Evolutionary conservation across 176 grass and related monocot genomes (phyloP).

Genomic region (Secale cereale): DNA sequence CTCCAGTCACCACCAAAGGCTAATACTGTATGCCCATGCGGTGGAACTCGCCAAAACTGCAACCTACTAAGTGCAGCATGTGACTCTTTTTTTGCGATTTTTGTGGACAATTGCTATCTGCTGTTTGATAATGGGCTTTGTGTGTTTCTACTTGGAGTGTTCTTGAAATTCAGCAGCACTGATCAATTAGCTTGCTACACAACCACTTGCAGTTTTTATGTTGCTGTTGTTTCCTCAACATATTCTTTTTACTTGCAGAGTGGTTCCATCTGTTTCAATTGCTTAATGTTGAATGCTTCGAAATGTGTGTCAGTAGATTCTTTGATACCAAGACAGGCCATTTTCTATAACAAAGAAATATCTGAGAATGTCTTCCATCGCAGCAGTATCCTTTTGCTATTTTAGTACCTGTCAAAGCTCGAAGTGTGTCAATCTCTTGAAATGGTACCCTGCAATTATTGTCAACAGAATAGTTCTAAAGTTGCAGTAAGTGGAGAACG

Average conservation of each 20-base stretch:
- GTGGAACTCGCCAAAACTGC: too few species aligned
- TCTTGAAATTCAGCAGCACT: neutral
- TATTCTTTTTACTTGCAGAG: constrained; percentile 47
- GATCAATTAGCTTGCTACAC: neutral
- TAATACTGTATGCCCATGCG: too few species aligned
- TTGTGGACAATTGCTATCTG: too few species aligned
- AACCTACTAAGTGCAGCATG: too few species aligned
- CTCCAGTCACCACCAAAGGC: neutral
- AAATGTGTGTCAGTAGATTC: constrained; percentile 35
- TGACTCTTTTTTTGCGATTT: too few species aligned
- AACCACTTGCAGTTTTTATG: neutral
- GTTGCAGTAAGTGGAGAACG: neutral
- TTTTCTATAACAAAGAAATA: constrained; percentile 53
- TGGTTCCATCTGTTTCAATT: constrained; percentile 41
- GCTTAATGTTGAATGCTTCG: constrained; percentile 42
- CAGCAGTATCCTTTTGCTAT: constrained; percentile 54
- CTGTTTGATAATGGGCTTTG: too few species aligned
- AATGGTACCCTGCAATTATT: constrained; percentile 3
- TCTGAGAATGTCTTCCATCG: constrained; percentile 44
- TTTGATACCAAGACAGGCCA: constrained; percentile 42
- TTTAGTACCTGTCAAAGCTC: neutral
- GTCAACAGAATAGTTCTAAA: neutral
- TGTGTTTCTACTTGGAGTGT: too few species aligned
- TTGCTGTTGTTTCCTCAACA: constrained; percentile 11
- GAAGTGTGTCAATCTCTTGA: constrained; percentile 9